A percentile compares a stretch with the other conserved stretches of the same genome.
Conservation (phyloP, 1,284 basidiomycete species). For the Cutaneotrichosporon arboriforme region DNA sequence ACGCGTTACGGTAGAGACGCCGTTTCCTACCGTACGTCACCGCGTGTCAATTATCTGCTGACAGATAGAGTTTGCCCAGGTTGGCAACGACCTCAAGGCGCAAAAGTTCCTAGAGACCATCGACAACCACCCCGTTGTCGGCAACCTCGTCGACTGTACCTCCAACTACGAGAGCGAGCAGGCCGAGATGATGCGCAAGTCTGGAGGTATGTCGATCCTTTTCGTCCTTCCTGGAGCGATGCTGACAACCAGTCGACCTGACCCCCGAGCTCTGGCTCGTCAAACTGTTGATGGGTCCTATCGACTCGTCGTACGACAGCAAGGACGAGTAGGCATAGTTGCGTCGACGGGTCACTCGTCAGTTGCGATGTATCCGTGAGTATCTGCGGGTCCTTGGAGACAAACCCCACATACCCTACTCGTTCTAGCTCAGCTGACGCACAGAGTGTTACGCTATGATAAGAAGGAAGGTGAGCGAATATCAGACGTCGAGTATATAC, state of each 20-base stretch:
- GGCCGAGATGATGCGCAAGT: conserved; percentile 46
- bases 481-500: too few relatives aligned
- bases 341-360: too few relatives aligned
- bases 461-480: too few relatives aligned
- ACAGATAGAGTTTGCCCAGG: conserved; percentile 48
- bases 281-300: conserved; percentile 38
- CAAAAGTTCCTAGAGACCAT: conserved; percentile 49
- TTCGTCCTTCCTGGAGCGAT: too few relatives aligned
- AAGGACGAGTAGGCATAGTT: conserved; percentile 23
- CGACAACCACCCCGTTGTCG: conserved; percentile 49
- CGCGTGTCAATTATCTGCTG: neutral
- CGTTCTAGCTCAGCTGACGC: too few relatives aligned
- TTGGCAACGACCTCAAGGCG: conserved; percentile 49
- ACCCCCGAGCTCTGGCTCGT: conserved; percentile 43
- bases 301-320: conserved; percentile 40
- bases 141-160: conserved; percentile 47
- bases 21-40: conserved; percentile 46
- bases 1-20: conserved; percentile 50
- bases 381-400: too few relatives aligned
- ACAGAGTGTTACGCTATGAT: too few relatives aligned
- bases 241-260: conserved; percentile 1
- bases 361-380: too few relatives aligned
- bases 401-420: too few relatives aligned
- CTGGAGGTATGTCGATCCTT: conserved; percentile 14
- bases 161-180: conserved; percentile 48